phyloP scores from a whole-genome alignment of 176 grass and related monocot species.

The Aechmea fasciata region DNA sequence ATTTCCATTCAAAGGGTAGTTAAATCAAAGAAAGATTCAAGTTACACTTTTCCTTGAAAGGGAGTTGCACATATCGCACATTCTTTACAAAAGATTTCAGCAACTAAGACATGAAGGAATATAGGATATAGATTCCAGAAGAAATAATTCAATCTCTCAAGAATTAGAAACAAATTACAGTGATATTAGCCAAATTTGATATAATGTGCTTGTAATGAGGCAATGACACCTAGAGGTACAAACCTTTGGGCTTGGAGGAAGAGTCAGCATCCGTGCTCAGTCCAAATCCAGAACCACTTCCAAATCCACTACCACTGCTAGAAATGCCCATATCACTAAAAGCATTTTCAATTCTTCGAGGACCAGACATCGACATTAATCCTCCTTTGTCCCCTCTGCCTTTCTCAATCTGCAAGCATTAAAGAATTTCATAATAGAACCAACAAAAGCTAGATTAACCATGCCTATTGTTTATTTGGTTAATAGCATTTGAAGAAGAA shows the following conservation, averaged over 20 bases:
- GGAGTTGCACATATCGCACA: neutral
- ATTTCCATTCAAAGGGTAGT: neutral
- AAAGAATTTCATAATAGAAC: neutral
- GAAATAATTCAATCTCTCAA: too few species aligned
- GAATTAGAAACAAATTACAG: too few species aligned
- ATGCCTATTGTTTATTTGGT: too few species aligned
- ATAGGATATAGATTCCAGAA: too few species aligned
- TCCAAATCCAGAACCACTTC: slow-evolving; percentile 45
- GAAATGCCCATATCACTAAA: slow-evolving; percentile 55
- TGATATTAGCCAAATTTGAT: too few species aligned
- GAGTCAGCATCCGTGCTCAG: slow-evolving; percentile 33
- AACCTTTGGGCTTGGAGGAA: slow-evolving; percentile 66
- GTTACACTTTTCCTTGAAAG: neutral
- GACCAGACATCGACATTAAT: slow-evolving; percentile 40
- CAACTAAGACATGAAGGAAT: too few species aligned
- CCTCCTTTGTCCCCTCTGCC: slow-evolving; percentile 42
- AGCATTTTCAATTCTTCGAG: slow-evolving; percentile 40
- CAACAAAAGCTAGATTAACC: neutral
- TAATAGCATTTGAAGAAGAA: neutral
- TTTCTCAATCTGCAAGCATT: slow-evolving; percentile 52
- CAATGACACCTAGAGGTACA: neutral
- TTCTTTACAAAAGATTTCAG: neutral
- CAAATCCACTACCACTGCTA: slow-evolving; percentile 37
- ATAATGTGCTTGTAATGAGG: neutral
- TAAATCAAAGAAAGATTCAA: neutral